Base-by-base conservation (phyloP, 768 basidiomycete species). In the Phaffia tasmanica region DNA sequence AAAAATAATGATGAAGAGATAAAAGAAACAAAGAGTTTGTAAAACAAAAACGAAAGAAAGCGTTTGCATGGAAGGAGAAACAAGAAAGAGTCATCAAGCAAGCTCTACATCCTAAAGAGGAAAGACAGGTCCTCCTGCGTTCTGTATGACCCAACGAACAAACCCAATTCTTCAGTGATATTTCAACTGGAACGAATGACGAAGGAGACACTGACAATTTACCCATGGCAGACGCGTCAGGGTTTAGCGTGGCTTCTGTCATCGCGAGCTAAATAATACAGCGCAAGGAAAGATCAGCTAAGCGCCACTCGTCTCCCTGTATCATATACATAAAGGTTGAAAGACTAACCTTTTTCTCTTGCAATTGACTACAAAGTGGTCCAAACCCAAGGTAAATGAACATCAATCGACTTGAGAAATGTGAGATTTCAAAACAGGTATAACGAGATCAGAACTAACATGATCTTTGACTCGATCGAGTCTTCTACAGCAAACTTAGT, bases 401-500 rank as follows among this genome's bases (percentile, higher is more conserved):
- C 23, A 27, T 23, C 30, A 11, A 15, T 11, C 35, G 4, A 11
- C 6, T 5, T 42, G 35, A 70, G 32, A n/a, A 65, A 46, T 60
- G 57, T 56, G 23, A 9, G 65, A n/a, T 51, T 51, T 15, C 23
- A 53, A 49, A 32, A 57, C 60, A 3, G 42, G n/a, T 5, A 54
- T 16, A 16, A 65, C 14, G n/a, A 51, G 49, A 27, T 15, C 21
- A 78, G 59, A 58, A 86, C 84, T 77, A 94, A 89, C 21, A 99
- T 82, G 65, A 99, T 98, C 69, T 91, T 85, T 72, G 86, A 86
- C 75, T 99, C 95, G 69, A 99, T 98, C 68, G 88, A 89, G 75
- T 99, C 93, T 76, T 98, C 92, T 53, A 97, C 82, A 21, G 97
- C 87, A 11, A 98, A 81, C 73, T 98, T 94, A 76, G 90, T 89